Conservation (phyloP, 352 stramenopile genomes). For the Globisporangium iwayamae region DNA sequence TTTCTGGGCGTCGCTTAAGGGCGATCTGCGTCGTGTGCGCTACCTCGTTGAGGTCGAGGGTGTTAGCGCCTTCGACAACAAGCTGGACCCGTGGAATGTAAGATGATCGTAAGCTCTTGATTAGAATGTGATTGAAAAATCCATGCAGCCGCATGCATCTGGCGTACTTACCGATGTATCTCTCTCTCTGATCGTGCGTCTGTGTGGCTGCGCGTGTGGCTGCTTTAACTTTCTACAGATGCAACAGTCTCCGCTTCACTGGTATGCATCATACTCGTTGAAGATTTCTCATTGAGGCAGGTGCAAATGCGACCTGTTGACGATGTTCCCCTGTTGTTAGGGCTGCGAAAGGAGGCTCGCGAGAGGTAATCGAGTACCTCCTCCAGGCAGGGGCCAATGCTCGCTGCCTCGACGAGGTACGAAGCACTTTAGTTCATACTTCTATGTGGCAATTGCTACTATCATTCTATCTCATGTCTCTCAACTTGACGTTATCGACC, state of each 20-base stretch:
- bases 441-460: not conserved
- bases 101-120: not conserved
- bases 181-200: not conserved
- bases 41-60: conserved; percentile 61
- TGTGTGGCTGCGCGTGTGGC: no score
- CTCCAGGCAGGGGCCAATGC: conserved; percentile 44
- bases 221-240: conserved; percentile 26
- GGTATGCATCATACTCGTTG: conserved; percentile 23
- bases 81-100: conserved; percentile 68
- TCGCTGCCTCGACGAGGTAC: conserved; percentile 48
- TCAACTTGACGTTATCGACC: not conserved
- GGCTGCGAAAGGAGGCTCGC: conserved; percentile 61
- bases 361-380: conserved; percentile 51
- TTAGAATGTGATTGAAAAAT: not conserved
- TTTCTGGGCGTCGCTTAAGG: conserved; percentile 67
- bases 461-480: not conserved
- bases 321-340: conserved; percentile 17
- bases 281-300: not conserved
- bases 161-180: not conserved
- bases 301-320: no score
- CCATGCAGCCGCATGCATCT: not conserved
- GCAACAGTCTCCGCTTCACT: conserved; percentile 69
- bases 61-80: conserved; percentile 38
- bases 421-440: not conserved
- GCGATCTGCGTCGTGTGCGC: conserved; percentile 47